Conservation (phyloP, 2,329 filamentous ascomycete genomes). For the Volutella citrinella region DNA sequence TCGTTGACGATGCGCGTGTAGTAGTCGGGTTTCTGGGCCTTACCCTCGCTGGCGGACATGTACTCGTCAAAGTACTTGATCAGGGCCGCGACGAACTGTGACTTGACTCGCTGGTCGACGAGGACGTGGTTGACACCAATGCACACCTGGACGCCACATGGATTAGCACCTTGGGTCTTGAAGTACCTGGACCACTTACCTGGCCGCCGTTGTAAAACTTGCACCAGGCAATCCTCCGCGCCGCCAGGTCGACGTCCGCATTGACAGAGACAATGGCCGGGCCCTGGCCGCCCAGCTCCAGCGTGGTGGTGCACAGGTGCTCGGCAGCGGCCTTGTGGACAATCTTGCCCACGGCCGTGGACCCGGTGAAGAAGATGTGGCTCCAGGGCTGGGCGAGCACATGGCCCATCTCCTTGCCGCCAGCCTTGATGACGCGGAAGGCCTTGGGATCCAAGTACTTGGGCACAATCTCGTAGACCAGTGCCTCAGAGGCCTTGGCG, state of each 20-base stretch:
- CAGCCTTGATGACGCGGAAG: conserved; percentile 34
- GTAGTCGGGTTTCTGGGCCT: too few species aligned
- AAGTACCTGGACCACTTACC: too few species aligned
- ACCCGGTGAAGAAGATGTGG: conserved; percentile 45
- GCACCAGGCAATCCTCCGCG: conserved; percentile 38
- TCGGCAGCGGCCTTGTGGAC: conserved; percentile 39
- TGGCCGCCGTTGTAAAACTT: conserved; percentile 42
- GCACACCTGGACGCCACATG: too few species aligned
- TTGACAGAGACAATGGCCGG: conserved; percentile 40
- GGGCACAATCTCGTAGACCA: too few species aligned
- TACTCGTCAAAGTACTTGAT: too few species aligned
- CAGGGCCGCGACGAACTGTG: too few species aligned
- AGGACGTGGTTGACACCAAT: too few species aligned
- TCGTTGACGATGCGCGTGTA: too few species aligned
- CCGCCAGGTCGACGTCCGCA: conserved; percentile 40
- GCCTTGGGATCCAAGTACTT: conserved; percentile 40
- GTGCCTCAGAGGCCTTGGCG: too few species aligned
- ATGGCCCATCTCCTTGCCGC: conserved; percentile 33
- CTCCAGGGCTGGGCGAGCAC: conserved; percentile 38
- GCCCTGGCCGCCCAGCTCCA: conserved; percentile 45
- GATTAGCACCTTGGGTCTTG: too few species aligned
- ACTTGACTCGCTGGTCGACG: too few species aligned
- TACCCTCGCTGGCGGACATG: too few species aligned
- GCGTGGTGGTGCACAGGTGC: conserved; percentile 39
- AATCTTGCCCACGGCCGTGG: conserved; percentile 34